Evolutionary conservation across 2,329 filamentous ascomycete species (phyloP).

Genomic region (Apiospora hydei): DNA sequence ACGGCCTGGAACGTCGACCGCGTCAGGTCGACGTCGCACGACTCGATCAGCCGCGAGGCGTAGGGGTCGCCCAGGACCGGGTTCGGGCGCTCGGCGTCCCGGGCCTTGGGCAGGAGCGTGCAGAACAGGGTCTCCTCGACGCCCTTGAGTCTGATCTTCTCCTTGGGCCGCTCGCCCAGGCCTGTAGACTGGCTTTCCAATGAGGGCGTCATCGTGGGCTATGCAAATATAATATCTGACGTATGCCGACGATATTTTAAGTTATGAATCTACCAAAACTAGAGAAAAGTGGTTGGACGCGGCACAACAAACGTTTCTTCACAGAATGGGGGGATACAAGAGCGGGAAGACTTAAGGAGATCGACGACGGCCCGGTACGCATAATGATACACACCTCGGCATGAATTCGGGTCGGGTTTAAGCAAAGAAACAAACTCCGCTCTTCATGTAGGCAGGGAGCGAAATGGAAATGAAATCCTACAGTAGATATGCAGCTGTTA

Average conservation of each 20-base stretch:
- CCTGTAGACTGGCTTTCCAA: neutral
- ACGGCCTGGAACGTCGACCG: conserved; percentile 23
- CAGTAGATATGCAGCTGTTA: neutral
- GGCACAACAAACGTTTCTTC: neutral
- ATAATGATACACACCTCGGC: neutral
- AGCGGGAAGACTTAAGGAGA: neutral
- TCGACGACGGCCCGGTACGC: neutral
- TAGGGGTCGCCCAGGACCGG: conserved; percentile 25
- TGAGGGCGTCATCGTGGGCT: neutral
- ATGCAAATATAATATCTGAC: too few species aligned
- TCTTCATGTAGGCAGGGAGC: neutral
- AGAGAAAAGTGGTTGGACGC: neutral
- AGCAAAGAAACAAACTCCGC: neutral
- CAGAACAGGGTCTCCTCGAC: conserved; percentile 25
- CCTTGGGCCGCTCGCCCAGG: conserved; percentile 6
- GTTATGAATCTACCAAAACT: neutral
- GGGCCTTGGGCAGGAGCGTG: neutral
- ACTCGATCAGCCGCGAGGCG: conserved; percentile 21
- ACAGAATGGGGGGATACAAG: too few species aligned
- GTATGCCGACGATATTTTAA: neutral
- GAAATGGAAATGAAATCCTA: neutral
- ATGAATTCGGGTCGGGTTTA: neutral
- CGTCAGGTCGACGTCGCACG: conserved; percentile 21
- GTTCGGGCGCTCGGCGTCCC: conserved; percentile 20
- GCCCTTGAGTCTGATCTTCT: conserved; percentile 22